Evolutionary conservation across 257 asterid genomes (phyloP).

Genomic region (Nicotiana otophora): DNA sequence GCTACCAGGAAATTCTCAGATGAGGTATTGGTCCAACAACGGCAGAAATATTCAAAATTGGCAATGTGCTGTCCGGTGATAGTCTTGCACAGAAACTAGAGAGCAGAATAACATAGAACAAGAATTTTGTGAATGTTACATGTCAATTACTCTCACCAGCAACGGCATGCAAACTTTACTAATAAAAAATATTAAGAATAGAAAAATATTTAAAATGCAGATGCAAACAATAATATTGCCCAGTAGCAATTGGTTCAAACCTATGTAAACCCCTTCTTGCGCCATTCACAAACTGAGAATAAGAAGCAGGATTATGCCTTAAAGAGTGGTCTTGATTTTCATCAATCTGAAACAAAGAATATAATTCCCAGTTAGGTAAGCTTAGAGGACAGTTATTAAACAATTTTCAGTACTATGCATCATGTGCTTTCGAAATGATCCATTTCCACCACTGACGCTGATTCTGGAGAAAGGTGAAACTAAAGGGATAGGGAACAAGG

Average conservation of each 20-base stretch:
- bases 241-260: slow-evolving; percentile 38
- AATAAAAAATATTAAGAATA: not conserved
- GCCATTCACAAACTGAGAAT: slow-evolving; percentile 42
- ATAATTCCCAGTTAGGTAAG: slow-evolving; percentile 7
- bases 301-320: slow-evolving; percentile 50
- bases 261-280: slow-evolving; percentile 75
- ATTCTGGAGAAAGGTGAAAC: not conserved
- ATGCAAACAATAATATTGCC: slow-evolving; percentile 5
- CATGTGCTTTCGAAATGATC: not conserved
- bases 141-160: not conserved
- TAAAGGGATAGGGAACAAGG: not conserved
- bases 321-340: slow-evolving; percentile 42
- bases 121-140: not conserved
- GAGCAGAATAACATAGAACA: not conserved
- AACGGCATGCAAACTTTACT: not conserved
- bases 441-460: not conserved
- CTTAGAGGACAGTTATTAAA: slow-evolving; percentile 6
- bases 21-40: not conserved
- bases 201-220: not conserved
- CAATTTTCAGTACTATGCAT: slow-evolving; percentile 2
- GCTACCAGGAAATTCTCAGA: not conserved
- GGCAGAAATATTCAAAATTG: not conserved
- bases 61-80: not conserved
- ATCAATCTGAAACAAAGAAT: slow-evolving; percentile 49
- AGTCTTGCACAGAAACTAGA: not conserved